phyloP scores from a whole-genome alignment of 257 asterid genomes.

The Leonotis leonurus region DNA sequence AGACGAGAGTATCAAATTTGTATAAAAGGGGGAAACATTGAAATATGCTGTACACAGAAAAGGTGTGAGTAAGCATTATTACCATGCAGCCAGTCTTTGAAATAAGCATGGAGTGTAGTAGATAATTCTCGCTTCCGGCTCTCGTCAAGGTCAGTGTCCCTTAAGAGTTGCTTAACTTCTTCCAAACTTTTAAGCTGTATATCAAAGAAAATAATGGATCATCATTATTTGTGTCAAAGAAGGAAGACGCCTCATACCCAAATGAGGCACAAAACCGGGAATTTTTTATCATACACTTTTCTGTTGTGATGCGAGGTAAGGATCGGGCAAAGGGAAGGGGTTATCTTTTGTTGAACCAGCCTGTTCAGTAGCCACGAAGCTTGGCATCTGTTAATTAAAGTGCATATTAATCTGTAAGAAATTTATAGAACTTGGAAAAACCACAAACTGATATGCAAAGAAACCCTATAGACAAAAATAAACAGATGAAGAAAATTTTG shows the following conservation, averaged over 20 bases:
- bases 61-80: conserved; percentile 14
- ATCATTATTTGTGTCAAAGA: background rate
- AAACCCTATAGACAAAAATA: conserved; percentile 13
- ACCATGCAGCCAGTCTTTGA: conserved; percentile 86
- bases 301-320: conserved; percentile 68
- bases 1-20: background rate
- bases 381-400: conserved; percentile 58
- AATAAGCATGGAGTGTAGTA: conserved; percentile 58
- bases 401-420: conserved; percentile 14
- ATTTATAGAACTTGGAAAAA: conserved; percentile 15
- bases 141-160: conserved; percentile 68
- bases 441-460: conserved; percentile 30
- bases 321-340: conserved; percentile 74
- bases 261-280: background rate
- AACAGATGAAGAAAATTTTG: background rate
- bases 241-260: background rate
- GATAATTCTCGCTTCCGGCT: conserved; percentile 73
- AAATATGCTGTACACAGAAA: background rate
- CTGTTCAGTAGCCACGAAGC: conserved; percentile 60
- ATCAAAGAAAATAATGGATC: conserved; percentile 14
- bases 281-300: conserved; percentile 50
- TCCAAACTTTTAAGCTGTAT: conserved; percentile 55
- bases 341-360: conserved; percentile 61
- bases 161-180: conserved; percentile 64
- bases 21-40: background rate